Evolutionary conservation across 2,329 filamentous ascomycete genomes (phyloP).

Genomic region (Sclerotinia borealis): DNA sequence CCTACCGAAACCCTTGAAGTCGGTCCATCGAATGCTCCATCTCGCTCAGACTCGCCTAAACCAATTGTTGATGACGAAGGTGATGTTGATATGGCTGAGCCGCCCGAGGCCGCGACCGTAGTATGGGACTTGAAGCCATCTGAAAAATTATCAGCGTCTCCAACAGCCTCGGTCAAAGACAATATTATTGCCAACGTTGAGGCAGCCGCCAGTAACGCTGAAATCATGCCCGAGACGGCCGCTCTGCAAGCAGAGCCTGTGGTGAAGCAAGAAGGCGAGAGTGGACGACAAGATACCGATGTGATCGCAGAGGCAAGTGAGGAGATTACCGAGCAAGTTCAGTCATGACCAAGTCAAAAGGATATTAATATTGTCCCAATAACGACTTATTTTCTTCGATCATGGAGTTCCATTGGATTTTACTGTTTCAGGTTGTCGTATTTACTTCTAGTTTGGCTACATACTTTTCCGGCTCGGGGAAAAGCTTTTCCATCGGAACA

Average conservation of each 20-base stretch:
- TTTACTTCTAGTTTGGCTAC: neutral
- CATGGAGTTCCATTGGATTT: slow-evolving; percentile 3
- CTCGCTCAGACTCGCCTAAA: slow-evolving; percentile 26
- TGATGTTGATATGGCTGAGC: slow-evolving; percentile 32
- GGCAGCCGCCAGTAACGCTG: slow-evolving; percentile 8
- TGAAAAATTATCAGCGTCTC: slow-evolving; percentile 7
- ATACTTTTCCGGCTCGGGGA: neutral
- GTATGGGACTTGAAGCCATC: slow-evolving; percentile 1
- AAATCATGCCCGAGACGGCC: slow-evolving; percentile 28
- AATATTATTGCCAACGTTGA: neutral
- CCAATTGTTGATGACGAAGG: slow-evolving; percentile 28
- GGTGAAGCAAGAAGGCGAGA: slow-evolving; percentile 30
- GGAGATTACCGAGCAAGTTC: slow-evolving; percentile 11
- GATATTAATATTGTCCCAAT: neutral
- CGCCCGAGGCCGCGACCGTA: slow-evolving; percentile 12
- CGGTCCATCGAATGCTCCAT: slow-evolving; percentile 29
- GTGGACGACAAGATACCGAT: slow-evolving; percentile 27
- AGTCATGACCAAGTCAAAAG: slow-evolving; percentile 7
- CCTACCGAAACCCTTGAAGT: slow-evolving; percentile 18
- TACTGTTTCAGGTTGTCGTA: neutral
- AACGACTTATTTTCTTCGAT: neutral
- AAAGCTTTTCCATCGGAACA: neutral
- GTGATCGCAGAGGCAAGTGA: slow-evolving; percentile 23
- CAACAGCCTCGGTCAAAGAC: slow-evolving; percentile 7
- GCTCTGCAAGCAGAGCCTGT: slow-evolving; percentile 29